Evolutionary conservation across 306 rosid genomes (phyloP), one percentile per base, ranked within the genome.

Genomic region (Prunus campanulata): DNA sequence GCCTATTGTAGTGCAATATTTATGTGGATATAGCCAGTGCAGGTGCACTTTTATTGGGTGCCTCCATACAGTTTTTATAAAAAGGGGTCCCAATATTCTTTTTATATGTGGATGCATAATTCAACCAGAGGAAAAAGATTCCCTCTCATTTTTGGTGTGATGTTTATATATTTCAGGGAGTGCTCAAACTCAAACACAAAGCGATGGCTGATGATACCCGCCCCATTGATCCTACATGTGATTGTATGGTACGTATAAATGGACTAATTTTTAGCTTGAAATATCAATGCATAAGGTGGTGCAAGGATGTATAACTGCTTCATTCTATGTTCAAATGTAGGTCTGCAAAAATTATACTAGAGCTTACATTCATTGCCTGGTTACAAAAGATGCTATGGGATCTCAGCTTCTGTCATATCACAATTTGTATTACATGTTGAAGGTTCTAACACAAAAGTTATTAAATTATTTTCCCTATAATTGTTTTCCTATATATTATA

Each of bases 371-470:
- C 99, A 95, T 87, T 88, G 91, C 81, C 97, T 95, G 71, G 97
- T 92, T 79, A 90, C 99, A 47, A 90, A 90, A 80, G 97, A 95
- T 83, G 97, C 99, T 12, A 95, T 92, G 97, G 97, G 99, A 51
- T 95, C 99, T 85, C 97, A 95, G 85, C 99, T 95, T 80, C 85
- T 95, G 57, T 92, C 99, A 42, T 95, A 88, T 82, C 99, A 95
- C 82, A 95, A 95, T 87, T 80, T 95, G 72, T 85, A 87, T 81
- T 90, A 90, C 87, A 95, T 95, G 95, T 76, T 92, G 92, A 96
- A 86, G 99, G 97, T 95, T 73, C 44, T 60, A 24, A 63, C 71
- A 30, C 64, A 69, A 64, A 30, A 13, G 22, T 67, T 59, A 7
- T 64, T 51, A 2, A 68, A 30, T 2, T 56, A 64, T 15, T 51